These are phyloP conservation scores for Exobasidium cylindrosporum DNA, from an alignment of 1,284 basidiomycete genomes.

Conservation along the genomic window DNA sequence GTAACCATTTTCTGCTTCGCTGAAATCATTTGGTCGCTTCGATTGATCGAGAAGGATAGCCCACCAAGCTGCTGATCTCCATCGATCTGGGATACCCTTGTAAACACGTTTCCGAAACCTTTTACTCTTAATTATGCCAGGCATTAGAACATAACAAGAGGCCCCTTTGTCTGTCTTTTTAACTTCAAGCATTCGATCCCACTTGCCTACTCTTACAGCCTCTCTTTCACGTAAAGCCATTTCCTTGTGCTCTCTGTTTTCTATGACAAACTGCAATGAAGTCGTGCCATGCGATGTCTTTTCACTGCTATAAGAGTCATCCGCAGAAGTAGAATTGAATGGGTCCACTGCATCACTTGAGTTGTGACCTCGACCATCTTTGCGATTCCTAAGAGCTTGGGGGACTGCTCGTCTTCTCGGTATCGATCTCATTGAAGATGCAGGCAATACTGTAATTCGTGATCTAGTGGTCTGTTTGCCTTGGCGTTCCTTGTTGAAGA, in stretches of 20 bases:
- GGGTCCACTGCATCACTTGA: neutral
- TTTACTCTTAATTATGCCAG: slow-evolving; percentile 16
- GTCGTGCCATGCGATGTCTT: no score
- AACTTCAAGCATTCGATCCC: slow-evolving; percentile 16
- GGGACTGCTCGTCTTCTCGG: neutral
- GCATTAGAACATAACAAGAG: neutral
- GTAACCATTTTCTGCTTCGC: neutral
- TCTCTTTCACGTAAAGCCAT: slow-evolving; percentile 12
- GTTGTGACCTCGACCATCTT: neutral
- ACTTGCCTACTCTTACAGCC: slow-evolving; percentile 16
- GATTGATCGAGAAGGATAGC: slow-evolving; percentile 59
- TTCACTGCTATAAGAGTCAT: neutral
- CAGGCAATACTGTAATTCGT: slow-evolving; percentile 10
- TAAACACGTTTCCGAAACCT: slow-evolving; percentile 69
- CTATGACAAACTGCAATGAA: slow-evolving; percentile 3
- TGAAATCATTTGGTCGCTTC: neutral
- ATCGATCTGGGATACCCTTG: slow-evolving; percentile 95
- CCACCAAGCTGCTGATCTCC: slow-evolving; percentile 90
- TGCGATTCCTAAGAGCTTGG: neutral
- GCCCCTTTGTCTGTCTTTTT: slow-evolving; percentile 23
- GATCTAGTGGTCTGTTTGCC: neutral
- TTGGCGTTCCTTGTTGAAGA: slow-evolving; percentile 13
- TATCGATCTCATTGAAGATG: slow-evolving; percentile 2
- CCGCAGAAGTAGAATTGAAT: neutral
- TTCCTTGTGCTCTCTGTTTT: neutral